phyloP scores from a whole-genome alignment of 208 protist genomes.

The Trypanosoma conorhini region DNA sequence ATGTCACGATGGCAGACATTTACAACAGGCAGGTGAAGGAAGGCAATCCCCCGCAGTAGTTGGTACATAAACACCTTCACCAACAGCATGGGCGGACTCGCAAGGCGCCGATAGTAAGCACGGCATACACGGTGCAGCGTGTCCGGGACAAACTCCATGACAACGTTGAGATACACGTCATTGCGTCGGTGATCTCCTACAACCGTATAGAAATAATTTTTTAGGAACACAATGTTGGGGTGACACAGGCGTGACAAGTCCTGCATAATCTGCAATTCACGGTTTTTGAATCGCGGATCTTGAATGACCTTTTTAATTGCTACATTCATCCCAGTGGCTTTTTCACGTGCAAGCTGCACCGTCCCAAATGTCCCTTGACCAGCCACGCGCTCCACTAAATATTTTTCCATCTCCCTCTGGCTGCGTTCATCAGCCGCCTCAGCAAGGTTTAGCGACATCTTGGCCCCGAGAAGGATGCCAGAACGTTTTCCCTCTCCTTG shows the following conservation, averaged over 20 bases:
- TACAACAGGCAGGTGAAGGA: slow-evolving; percentile 94
- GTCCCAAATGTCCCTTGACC: slow-evolving; percentile 97
- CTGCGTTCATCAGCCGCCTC: slow-evolving; percentile 75
- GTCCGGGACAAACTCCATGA: slow-evolving; percentile 99
- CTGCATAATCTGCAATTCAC: slow-evolving; percentile 94
- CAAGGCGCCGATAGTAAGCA: slow-evolving; percentile 94
- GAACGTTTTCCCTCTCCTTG: slow-evolving; percentile 19
- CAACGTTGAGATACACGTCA: slow-evolving; percentile 99
- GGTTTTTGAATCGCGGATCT: slow-evolving; percentile 98
- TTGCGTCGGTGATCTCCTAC: slow-evolving; percentile 90
- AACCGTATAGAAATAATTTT: slow-evolving; percentile 97
- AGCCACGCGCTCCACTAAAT: slow-evolving; percentile 92
- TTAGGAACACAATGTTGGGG: slow-evolving; percentile 94
- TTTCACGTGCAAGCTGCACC: slow-evolving; percentile 93
- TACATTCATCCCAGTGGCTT: slow-evolving; percentile 55
- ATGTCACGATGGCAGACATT: slow-evolving; percentile 98
- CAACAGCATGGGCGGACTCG: slow-evolving; percentile 61
- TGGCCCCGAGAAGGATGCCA: no score
- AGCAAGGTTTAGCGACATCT: slow-evolving; percentile 60
- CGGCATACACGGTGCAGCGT: slow-evolving; percentile 96
- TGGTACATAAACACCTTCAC: slow-evolving; percentile 90
- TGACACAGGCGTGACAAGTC: slow-evolving; percentile 88
- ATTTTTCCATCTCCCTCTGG: slow-evolving; percentile 80
- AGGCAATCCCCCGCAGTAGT: slow-evolving; percentile 91
- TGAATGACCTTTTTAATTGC: slow-evolving; percentile 95